Evolutionary conservation across 2,329 filamentous ascomycete genomes (phyloP).

Genomic region (Neocucurbitaria cava): DNA sequence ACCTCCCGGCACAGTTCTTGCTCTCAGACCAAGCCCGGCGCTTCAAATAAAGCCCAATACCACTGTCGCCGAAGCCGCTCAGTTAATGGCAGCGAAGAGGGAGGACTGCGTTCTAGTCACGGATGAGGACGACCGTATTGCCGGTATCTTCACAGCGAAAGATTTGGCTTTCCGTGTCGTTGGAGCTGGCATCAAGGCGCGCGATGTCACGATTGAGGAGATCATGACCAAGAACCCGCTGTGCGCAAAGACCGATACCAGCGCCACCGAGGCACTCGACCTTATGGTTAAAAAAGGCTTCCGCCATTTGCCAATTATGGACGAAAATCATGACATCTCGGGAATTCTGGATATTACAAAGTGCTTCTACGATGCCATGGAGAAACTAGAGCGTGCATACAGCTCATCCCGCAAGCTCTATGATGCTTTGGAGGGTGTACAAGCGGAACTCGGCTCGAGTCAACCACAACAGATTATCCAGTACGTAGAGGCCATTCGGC

Average conservation of each 20-base stretch:
- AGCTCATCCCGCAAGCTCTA: constrained; percentile 98
- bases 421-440: constrained; percentile 95
- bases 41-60: constrained; percentile 97
- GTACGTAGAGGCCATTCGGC: constrained; percentile 93
- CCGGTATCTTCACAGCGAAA: constrained; percentile 98
- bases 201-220: constrained; percentile 89
- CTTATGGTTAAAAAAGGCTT: constrained; percentile 99
- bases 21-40: constrained; percentile 91
- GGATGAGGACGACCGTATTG: constrained; percentile 96
- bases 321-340: constrained; percentile 99
- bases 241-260: constrained; percentile 96
- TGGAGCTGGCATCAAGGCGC: constrained; percentile 85
- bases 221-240: constrained; percentile 99
- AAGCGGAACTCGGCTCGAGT: constrained; percentile 92
- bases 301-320: constrained; percentile 97
- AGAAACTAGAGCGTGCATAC: constrained; percentile 97
- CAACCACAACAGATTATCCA: constrained; percentile 99
- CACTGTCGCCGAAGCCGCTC: constrained; percentile 93
- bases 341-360: constrained; percentile 99
- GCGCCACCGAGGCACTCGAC: constrained; percentile 94
- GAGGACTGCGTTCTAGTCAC: constrained; percentile 98
- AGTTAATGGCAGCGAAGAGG: constrained; percentile 98
- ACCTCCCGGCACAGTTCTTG: constrained; percentile 92
- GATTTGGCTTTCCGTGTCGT: constrained; percentile 97
- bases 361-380: constrained; percentile 99